These are phyloP conservation scores for Penicillium atrosanguineum DNA, from an alignment of 495 filamentous ascomycete species.

Conservation along the genomic window DNA sequence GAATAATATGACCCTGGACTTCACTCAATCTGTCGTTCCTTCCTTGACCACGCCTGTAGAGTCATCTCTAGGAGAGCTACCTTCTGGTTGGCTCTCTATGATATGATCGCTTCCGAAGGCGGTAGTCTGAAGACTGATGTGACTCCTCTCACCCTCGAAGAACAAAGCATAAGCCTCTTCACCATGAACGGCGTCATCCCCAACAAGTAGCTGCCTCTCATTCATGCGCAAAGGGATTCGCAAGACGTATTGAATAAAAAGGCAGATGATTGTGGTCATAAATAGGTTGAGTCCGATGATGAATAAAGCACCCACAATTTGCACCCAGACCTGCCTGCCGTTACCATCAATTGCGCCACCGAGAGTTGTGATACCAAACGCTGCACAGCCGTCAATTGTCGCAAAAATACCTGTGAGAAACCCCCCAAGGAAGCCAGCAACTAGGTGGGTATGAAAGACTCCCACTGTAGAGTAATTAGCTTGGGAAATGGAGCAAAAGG, in stretches of 20 bases:
- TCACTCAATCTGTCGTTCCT: no score
- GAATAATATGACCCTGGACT: no score
- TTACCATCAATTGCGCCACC: conserved; percentile 54
- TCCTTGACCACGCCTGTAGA: no score
- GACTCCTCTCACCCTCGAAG: conserved; percentile 2
- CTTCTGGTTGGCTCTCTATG: neutral
- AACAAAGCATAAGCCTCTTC: conserved; percentile 5
- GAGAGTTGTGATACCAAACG: conserved; percentile 48
- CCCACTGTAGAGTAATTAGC: conserved; percentile 30
- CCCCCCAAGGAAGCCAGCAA: conserved; percentile 51
- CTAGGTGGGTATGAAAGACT: conserved; percentile 53
- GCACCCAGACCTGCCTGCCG: conserved; percentile 51
- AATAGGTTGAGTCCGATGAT: conserved; percentile 55
- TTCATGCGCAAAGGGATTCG: conserved; percentile 31
- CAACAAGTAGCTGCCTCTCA: conserved; percentile 1
- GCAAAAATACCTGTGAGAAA: conserved; percentile 54
- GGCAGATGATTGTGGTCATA: conserved; percentile 51
- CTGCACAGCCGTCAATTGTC: conserved; percentile 45
- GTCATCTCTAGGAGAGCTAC: no score
- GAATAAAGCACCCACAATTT: conserved; percentile 54
- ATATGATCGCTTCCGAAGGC: neutral
- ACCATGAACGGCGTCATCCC: neutral
- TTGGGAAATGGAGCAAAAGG: no score
- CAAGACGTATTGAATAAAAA: conserved; percentile 54
- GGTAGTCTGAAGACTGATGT: conserved; percentile 1